Conservation (phyloP, 257 asterid genomes). For the Nicotiana benthamiana region DNA sequence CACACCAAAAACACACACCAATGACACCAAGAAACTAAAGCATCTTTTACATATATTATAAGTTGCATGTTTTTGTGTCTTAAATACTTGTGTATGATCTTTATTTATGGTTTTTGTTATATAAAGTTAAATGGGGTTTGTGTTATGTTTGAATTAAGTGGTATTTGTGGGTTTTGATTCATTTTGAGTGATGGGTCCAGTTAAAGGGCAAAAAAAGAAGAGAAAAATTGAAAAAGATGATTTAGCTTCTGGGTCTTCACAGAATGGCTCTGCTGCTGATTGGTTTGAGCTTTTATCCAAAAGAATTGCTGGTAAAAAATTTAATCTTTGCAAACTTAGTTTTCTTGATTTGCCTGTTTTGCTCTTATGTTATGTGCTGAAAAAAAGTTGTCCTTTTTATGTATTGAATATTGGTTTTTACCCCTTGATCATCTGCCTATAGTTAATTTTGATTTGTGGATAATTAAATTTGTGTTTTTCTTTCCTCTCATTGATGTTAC, state of each 20-base stretch:
- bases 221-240: conserved; percentile 46
- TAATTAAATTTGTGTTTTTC: background rate
- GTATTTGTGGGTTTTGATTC: conserved; percentile 19
- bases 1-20: conserved; percentile 7
- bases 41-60: conserved; percentile 1
- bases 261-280: conserved; percentile 52
- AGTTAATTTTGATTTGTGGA: background rate
- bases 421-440: background rate
- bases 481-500: background rate
- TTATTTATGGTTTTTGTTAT: background rate
- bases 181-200: conserved; percentile 45
- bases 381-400: background rate
- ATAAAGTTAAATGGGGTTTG: conserved; percentile 7
- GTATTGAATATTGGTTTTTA: background rate
- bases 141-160: conserved; percentile 21
- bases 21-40: conserved; percentile 10
- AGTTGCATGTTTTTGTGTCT: conserved; percentile 11
- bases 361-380: conserved; percentile 9
- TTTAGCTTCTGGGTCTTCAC: conserved; percentile 43
- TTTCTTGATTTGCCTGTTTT: conserved; percentile 6
- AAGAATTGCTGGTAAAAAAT: conserved; percentile 41
- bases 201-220: conserved; percentile 58
- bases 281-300: conserved; percentile 60
- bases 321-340: background rate
- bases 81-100: background rate